Base-by-base conservation (phyloP, 331 rosid genomes). In the Acacia concinna region DNA sequence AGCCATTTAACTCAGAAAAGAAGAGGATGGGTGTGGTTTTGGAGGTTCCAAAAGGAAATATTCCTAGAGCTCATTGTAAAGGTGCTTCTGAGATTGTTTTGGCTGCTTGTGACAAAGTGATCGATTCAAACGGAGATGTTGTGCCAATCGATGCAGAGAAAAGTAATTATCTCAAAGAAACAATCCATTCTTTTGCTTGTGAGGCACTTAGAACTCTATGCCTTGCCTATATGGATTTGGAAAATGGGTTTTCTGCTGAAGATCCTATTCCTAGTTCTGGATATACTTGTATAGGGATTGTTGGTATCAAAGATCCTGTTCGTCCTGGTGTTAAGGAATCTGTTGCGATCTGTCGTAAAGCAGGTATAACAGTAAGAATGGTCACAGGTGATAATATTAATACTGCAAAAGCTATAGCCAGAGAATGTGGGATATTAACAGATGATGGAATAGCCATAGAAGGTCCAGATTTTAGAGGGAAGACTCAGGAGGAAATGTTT, bases 301-400 rank as follows among this genome's bases (percentile, higher is more conserved):
- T 95, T 44, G 99, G 99, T 20, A 95, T 95, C 75, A 95, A 95
- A 77, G 99, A 95, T 85, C 98, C 99, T 47, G 98, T 95, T 77
- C 98, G 98, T 66, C 99, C 99, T 13, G 98, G 98, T 56, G 99
- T 95, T 20, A 95, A 86, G 89, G 97, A 95, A 76, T 93, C 99
- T 25, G 98, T 95, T 63, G 96, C 91, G 18, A 68, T 81, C 66
- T 91, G 98, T 78, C 96, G 97, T 73, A 81, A 97, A 1, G 97
- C 98, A 64, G 99, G 99, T 65, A 90, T 95, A 21, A 71, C 88
- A 23, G 98, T 95, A 7, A 78, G 97, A 82, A 95, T 95, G 99
- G 99, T 95, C 35, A 95, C 99, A 0, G 98, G 99, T 66, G 99
- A 95, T 63, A 93, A 95, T 78, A 95, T 95, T 49, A 83, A 89